These are phyloP conservation scores for Halophytophthora batemanensis DNA, from an alignment of 352 stramenopile genomes.

Conservation along the genomic window DNA sequence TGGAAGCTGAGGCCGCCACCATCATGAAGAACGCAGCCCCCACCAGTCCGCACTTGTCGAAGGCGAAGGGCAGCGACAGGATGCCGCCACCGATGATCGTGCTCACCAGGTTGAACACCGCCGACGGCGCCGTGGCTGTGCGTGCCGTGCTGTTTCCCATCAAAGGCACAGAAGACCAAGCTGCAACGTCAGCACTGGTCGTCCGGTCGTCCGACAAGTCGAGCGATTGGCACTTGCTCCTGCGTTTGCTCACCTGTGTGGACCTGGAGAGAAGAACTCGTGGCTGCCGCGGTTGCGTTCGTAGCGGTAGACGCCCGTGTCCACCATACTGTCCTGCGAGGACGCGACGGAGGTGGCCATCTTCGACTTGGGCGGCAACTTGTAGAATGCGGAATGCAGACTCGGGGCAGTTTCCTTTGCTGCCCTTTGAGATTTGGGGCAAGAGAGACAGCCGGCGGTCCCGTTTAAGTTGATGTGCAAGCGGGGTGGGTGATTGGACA, in stretches of 20 bases:
- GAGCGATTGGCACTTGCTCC: not conserved
- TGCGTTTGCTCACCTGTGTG: constrained; percentile 33
- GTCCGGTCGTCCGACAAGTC: too few relatives aligned
- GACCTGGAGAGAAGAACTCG: constrained; percentile 77
- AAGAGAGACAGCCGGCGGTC: not conserved
- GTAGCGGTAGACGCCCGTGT: constrained; percentile 74
- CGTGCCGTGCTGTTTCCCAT: constrained; percentile 20
- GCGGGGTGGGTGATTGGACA: constrained; percentile 4
- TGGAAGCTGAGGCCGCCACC: constrained; percentile 67
- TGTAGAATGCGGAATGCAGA: constrained; percentile 1
- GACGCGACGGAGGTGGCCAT: constrained; percentile 15
- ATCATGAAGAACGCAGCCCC: constrained; percentile 78
- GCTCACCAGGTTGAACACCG: constrained; percentile 87
- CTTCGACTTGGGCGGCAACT: not conserved
- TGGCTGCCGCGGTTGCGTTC: constrained; percentile 61
- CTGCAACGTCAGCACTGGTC: not conserved
- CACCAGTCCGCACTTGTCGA: constrained; percentile 85
- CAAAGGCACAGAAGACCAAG: not conserved
- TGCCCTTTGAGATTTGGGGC: too few relatives aligned
- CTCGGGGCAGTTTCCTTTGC: too few relatives aligned
- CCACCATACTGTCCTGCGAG: constrained; percentile 39
- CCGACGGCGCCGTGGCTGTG: constrained; percentile 68
- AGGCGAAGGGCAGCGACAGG: constrained; percentile 84
- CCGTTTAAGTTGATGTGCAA: not conserved
- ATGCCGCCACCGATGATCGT: constrained; percentile 88